A percentile compares a stretch with the other conserved stretches of the same genome.
Conservation (phyloP, 306 rosid genomes). For the Delonix regia region DNA sequence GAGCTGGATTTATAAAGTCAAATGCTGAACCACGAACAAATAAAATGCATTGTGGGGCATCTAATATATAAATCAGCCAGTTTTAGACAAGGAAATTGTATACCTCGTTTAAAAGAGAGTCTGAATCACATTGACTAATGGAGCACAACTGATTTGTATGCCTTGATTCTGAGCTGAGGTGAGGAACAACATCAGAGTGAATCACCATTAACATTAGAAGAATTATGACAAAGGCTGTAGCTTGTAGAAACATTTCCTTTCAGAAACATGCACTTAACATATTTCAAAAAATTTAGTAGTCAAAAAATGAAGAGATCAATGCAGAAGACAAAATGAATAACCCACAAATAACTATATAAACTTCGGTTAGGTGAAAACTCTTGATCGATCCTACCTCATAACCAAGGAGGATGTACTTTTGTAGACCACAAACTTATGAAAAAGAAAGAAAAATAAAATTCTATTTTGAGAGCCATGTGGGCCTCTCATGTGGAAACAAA, state of each 20-base stretch:
- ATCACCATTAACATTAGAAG: slow-evolving; percentile 35
- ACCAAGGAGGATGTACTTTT: slow-evolving; percentile 12
- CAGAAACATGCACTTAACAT: slow-evolving; percentile 7
- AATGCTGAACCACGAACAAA: slow-evolving; percentile 22
- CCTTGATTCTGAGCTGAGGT: slow-evolving; percentile 84
- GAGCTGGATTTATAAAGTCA: slow-evolving; percentile 19
- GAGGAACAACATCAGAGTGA: slow-evolving; percentile 42
- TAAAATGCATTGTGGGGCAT: background rate
- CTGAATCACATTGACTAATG: slow-evolving; percentile 87
- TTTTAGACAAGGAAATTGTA: slow-evolving; percentile 26
- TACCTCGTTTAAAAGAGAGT: slow-evolving; percentile 95
- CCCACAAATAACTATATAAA: slow-evolving; percentile 14
- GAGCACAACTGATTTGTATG: slow-evolving; percentile 94
- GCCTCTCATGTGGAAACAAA: background rate
- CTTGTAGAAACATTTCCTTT: slow-evolving; percentile 16
- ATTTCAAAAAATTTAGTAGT: background rate
- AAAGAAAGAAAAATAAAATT: background rate
- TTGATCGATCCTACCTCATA: slow-evolving; percentile 10
- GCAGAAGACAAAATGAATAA: slow-evolving; percentile 24
- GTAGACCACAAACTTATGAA: slow-evolving; percentile 27
- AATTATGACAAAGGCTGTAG: slow-evolving; percentile 29
- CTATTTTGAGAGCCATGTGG: background rate
- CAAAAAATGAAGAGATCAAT: slow-evolving; percentile 10
- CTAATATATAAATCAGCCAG: slow-evolving; percentile 11
- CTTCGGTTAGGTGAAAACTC: slow-evolving; percentile 13